Evolutionary conservation across 2,329 filamentous ascomycete species (phyloP).

Genomic region (Penicillium sp.): DNA sequence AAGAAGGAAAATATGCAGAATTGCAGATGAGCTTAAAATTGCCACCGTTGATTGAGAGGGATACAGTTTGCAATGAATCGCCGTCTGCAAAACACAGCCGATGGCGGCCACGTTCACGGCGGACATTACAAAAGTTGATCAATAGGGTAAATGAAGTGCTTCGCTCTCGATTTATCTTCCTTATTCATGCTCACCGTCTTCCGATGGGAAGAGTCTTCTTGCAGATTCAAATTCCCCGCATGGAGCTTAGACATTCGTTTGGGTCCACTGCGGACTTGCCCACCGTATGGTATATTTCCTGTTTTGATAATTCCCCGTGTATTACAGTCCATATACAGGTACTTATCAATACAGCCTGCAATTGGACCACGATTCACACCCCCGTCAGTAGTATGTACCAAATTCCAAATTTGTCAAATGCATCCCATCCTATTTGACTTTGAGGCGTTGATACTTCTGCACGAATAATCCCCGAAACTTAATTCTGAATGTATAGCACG

Average conservation of each 20-base stretch:
- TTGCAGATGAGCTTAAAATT: neutral
- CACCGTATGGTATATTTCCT: neutral
- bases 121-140: neutral
- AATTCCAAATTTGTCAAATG: neutral
- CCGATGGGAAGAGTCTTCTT: neutral
- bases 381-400: neutral
- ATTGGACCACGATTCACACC: neutral
- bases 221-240: neutral
- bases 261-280: no score
- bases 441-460: neutral
- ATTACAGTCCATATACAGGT: neutral
- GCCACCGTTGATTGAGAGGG: neutral
- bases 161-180: neutral
- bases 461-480: neutral
- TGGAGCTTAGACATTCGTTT: neutral
- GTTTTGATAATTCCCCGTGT: neutral
- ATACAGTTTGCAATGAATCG: neutral
- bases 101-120: neutral
- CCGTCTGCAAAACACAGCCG: slow-evolving; percentile 1
- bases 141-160: neutral
- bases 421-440: neutral
- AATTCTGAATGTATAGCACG: neutral
- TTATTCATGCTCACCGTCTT: neutral
- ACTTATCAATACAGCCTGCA: neutral
- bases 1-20: neutral